Base-by-base conservation (phyloP, 257 asterid genomes). In the Gardenia jasminoides region DNA sequence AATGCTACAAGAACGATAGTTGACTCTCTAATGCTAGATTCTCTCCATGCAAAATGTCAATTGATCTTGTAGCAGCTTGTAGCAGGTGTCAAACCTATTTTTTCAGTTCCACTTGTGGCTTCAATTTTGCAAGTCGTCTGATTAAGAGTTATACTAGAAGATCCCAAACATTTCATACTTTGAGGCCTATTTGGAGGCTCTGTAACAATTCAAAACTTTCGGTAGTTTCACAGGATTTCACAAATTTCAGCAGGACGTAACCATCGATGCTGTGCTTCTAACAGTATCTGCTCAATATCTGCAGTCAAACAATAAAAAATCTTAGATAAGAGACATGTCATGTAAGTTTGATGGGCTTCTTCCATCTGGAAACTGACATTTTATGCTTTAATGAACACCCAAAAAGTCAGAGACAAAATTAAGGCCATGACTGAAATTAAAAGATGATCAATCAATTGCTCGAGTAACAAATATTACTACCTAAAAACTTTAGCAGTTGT, bases 181-280 rank as follows among this genome's bases (percentile, higher is more conserved):
- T 90, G 89, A 64, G 98, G 98, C 83, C 88, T 91, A 77, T 74
- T 86, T 50, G 97, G 97, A 82, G 98, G 93, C 82, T 93, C 97
- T 19, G 98, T 80, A 70, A 91, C 86, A 86, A 93, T 90, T 80
- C 88, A 86, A 74, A 93, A 93, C 30, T 83, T 90, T 85, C 86
- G 84, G 89, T 90, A 86, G 84, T 91, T 91, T 71, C 47, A 85
- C 76, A 93, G 97, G 80, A 93, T 91, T 85, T 89, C 96, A 85
- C 97, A 92, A 76, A 93, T 91, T 88, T 93, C 98, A 81, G 97
- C 97, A 75, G 98, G 98, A n/a, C 97, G 91, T 67, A 93, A 86
- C 98, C 98, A 93, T 30, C 98, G 89, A 82, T 90, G 90, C 64
- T 90, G 94, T 65, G 98, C 97, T 88, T 93, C 97, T 83, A 75